Evolutionary conservation across 2,329 filamentous ascomycete genomes (phyloP).

Genomic region (Cadophora sp.): DNA sequence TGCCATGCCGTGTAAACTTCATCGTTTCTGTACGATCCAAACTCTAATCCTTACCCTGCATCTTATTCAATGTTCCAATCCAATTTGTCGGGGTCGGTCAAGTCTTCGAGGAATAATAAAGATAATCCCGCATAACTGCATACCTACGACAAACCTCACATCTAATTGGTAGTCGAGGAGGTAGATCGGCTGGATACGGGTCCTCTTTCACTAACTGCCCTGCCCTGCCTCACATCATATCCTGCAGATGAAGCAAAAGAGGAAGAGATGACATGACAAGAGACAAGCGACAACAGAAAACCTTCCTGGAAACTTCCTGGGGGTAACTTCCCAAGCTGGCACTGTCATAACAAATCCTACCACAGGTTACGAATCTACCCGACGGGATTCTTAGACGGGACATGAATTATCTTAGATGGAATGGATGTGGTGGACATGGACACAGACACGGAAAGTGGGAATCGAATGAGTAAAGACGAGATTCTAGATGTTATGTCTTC

Average conservation of each 20-base stretch:
- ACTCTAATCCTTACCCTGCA: too few species aligned
- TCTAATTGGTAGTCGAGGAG: not conserved
- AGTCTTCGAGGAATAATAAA: not conserved
- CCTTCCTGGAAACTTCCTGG: not conserved
- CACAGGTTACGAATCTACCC: not conserved
- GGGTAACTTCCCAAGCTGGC: too few species aligned
- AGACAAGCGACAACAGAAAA: not conserved
- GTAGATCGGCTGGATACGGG: not conserved
- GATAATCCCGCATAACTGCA: not conserved
- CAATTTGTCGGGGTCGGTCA: slow-evolving; percentile 1
- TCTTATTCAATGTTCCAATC: not conserved
- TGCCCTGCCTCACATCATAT: too few species aligned
- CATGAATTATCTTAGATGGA: too few species aligned
- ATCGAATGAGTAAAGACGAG: too few species aligned
- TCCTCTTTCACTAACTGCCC: too few species aligned
- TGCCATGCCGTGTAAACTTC: too few species aligned
- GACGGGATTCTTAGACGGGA: slow-evolving; percentile 1
- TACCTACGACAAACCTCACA: too few species aligned
- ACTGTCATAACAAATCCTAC: not conserved
- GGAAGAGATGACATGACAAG: not conserved
- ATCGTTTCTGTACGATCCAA: too few species aligned
- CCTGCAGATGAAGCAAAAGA: too few species aligned
- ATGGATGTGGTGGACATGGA: too few species aligned
- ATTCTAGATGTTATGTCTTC: not conserved
- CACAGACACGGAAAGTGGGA: too few species aligned